A percentile compares a stretch with the other conserved stretches of the same genome.
Evolutionary conservation across 106 monocot genomes (phyloP).

Genomic region (Triglochin maritima): DNA sequence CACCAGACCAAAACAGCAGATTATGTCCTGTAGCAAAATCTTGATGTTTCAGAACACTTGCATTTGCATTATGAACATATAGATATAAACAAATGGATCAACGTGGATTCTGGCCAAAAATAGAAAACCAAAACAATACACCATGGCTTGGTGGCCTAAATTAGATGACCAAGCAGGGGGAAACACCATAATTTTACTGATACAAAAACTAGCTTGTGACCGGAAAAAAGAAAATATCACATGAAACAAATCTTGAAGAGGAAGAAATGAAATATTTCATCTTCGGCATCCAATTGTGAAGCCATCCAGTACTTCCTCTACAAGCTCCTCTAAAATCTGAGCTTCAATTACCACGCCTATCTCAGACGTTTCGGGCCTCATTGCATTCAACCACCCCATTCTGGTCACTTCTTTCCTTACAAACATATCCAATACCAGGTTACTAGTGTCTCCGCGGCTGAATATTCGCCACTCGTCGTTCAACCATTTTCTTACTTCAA

Average conservation of each 20-base stretch:
- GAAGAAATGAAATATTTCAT: not conserved
- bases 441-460: conserved; percentile 13
- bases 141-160: not conserved
- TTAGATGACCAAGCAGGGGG: not conserved
- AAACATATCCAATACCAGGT: conserved; percentile 17
- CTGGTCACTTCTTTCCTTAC: conserved; percentile 33
- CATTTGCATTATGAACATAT: not conserved
- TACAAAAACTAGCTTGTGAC: not conserved
- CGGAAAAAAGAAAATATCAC: not conserved
- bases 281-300: conserved; percentile 4
- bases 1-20: not conserved
- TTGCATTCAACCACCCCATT: conserved; percentile 24
- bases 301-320: conserved; percentile 33
- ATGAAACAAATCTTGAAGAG: not conserved
- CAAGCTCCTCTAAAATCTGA: conserved; percentile 40
- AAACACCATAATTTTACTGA: no score
- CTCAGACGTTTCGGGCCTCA: conserved; percentile 33
- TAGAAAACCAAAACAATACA: not conserved
- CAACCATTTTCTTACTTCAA: conserved; percentile 32
- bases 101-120: not conserved
- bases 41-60: not conserved
- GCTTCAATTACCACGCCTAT: conserved; percentile 25
- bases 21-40: not conserved
- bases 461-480: not conserved
- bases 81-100: not conserved